Evolutionary conservation across 495 filamentous ascomycete genomes (phyloP), one percentile per base, ranked within the genome.

Genomic region (Talaromyces trachyspermus): DNA sequence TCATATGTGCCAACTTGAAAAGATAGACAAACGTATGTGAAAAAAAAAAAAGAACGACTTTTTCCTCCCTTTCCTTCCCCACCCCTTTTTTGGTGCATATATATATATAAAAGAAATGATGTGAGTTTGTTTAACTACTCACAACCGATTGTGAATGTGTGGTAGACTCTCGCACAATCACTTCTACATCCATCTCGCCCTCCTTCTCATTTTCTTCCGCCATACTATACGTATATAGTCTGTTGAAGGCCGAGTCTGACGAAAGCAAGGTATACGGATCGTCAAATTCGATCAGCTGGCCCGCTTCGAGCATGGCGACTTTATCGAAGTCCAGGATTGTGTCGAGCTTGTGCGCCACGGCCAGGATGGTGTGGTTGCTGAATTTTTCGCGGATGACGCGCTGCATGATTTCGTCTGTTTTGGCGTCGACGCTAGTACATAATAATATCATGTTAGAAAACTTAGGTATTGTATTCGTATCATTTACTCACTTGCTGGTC

Each of bases 281-380:
- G 11, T 69, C 74, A 27, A 60, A 61, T 46, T 77, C 74, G 10
- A 69, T 59, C n/a, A 78, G 45, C 7, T 49, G 58, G 14, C 75
- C 75, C 5, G 59, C 61, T 6, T 72, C 68, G 26, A 77, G 51
- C 22, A 78, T 63, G 24, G 71, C 60, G 14, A 79, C 57, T 45
- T 61, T 65, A 54, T 77, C 75, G 47, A 61, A 75, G 50, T 81
- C 77, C 10, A 74, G 49, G 49, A 80, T 76, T 0, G 76, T 77
- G 22, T 77, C 73, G n/a, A 85, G 65, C 30, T 75, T 71, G 57
- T 86, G 82, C 0, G 80, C 76, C 1, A 87, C 74, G 10, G 79
- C 69, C 38, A 86, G 58, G 33, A 85, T 70, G 6, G 80, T 86
- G 50, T 75, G 69, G 1, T 65, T 65, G 14, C 56, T 60, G 58